A percentile compares a stretch with the other conserved stretches of the same genome.
These are phyloP conservation scores for Corinectria fuckeliana DNA, from an alignment of 2,329 filamentous ascomycete genomes.

Conservation along the genomic window DNA sequence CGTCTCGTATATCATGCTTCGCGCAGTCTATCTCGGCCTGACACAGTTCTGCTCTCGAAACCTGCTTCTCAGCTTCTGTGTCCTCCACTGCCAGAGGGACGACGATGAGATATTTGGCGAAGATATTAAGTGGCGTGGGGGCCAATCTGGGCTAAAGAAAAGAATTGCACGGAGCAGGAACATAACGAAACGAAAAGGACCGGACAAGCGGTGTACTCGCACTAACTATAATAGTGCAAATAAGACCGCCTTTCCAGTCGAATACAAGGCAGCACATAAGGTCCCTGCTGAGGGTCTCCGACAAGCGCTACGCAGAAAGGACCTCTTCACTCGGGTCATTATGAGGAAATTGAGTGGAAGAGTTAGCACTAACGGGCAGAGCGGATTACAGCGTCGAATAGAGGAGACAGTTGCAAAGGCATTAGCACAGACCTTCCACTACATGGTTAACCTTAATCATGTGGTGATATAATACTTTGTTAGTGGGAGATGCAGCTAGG, in stretches of 20 bases:
- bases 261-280: conserved; percentile 6
- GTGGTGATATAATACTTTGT: too few relatives aligned
- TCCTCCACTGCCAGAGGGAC: too few relatives aligned
- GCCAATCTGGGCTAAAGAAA: background rate
- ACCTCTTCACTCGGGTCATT: conserved; percentile 1
- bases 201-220: background rate
- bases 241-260: background rate
- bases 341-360: background rate
- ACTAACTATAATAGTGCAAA: background rate
- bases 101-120: too few relatives aligned
- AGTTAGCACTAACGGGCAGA: too few relatives aligned
- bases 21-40: too few relatives aligned
- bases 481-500: too few relatives aligned
- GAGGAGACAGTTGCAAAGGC: background rate
- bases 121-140: too few relatives aligned
- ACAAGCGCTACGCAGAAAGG: background rate
- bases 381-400: background rate
- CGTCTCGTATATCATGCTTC: too few relatives aligned
- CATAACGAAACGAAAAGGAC: background rate
- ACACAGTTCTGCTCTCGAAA: too few relatives aligned
- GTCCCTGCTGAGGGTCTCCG: background rate
- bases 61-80: too few relatives aligned
- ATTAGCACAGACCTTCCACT: background rate
- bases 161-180: background rate
- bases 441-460: too few relatives aligned